Evolutionary conservation across 2,329 filamentous ascomycete species (phyloP).

Genomic region (Neocucurbitaria cava): DNA sequence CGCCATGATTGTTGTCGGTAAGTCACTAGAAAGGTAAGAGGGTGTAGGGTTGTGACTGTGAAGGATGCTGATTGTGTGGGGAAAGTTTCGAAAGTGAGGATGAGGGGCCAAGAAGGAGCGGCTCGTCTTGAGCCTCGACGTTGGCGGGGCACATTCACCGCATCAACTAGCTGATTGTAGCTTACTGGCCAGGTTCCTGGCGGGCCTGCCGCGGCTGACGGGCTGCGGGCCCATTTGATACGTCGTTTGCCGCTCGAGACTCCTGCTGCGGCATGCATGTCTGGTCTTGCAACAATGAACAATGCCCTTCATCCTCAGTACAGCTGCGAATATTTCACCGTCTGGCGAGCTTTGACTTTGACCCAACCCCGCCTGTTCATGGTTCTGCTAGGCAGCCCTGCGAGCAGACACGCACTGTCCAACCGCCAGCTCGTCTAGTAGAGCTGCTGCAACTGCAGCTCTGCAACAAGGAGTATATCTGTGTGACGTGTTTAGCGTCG

Average conservation of each 20-base stretch:
- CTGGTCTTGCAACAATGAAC: not conserved
- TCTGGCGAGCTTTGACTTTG: slow-evolving; percentile 5
- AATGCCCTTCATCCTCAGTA: not conserved
- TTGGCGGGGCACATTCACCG: slow-evolving; percentile 37
- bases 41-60: slow-evolving; percentile 4
- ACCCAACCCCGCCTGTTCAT: slow-evolving; percentile 11
- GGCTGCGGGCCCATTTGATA: slow-evolving; percentile 2
- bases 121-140: slow-evolving; percentile 26
- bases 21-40: slow-evolving; percentile 4
- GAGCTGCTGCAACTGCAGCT: not conserved
- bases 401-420: not conserved
- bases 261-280: not conserved
- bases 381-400: not conserved
- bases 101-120: slow-evolving; percentile 17
- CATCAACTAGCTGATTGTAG: slow-evolving; percentile 9
- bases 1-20: slow-evolving; percentile 33
- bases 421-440: not conserved
- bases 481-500: slow-evolving; percentile 17
- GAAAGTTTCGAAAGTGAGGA: slow-evolving; percentile 15
- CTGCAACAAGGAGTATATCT: not conserved
- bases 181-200: slow-evolving; percentile 28
- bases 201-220: slow-evolving; percentile 19
- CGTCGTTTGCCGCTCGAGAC: slow-evolving; percentile 10
- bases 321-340: not conserved
- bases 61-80: slow-evolving; percentile 8